These are phyloP conservation scores for Centaurea solstitialis DNA, from an alignment of 129 eudicot species.

Conservation along the genomic window DNA sequence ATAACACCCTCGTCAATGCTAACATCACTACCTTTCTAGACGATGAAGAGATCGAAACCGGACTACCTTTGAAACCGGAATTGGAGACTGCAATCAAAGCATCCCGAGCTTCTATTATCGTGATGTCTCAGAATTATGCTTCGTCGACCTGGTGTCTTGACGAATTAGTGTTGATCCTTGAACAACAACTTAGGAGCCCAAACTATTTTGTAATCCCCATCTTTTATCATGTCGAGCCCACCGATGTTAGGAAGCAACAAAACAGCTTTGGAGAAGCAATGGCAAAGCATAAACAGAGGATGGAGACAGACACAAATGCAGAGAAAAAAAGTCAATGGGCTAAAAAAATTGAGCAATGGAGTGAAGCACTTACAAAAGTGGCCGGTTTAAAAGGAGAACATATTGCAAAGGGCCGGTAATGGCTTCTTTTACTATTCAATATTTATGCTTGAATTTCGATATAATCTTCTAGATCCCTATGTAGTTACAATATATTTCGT, in stretches of 20 bases:
- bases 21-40: not conserved
- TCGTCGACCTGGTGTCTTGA: conserved; percentile 10
- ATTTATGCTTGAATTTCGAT: too few species aligned
- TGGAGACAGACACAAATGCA: not conserved
- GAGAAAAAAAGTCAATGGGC: not conserved
- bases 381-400: not conserved
- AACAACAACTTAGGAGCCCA: not conserved
- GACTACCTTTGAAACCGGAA: not conserved
- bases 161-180: conserved; percentile 8
- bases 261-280: not conserved
- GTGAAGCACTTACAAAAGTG: not conserved
- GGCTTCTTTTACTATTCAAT: not conserved
- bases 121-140: conserved; percentile 3
- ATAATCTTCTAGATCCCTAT: too few species aligned
- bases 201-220: conserved; percentile 14
- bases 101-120: conserved; percentile 13
- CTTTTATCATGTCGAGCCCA: conserved; percentile 19
- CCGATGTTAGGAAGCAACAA: not conserved
- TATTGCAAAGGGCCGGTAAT: not conserved
- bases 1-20: not conserved
- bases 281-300: not conserved
- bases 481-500: too few species aligned
- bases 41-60: not conserved
- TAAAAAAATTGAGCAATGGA: not conserved
- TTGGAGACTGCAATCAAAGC: conserved; percentile 1